phyloP scores from a whole-genome alignment of 306 rosid genomes.

The Malus fusca region DNA sequence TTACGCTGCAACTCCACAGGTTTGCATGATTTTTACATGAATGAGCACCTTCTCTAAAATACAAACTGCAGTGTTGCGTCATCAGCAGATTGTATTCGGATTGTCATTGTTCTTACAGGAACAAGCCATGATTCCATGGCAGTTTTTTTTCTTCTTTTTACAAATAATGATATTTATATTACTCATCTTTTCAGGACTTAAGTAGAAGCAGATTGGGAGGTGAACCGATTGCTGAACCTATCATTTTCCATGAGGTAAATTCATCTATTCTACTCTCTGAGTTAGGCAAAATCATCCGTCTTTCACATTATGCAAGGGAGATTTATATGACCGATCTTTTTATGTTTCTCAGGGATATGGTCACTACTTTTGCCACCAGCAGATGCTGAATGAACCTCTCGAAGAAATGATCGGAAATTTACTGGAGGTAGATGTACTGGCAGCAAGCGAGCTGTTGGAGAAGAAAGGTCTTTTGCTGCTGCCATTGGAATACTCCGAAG shows the following conservation, averaged over 20 bases:
- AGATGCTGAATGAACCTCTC: conserved; percentile 63
- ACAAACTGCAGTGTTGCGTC: neutral
- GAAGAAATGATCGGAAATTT: conserved; percentile 87
- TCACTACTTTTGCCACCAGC: conserved; percentile 52
- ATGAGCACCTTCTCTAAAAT: neutral
- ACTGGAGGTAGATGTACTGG: conserved; percentile 55
- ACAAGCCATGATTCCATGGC: neutral
- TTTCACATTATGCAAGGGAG: neutral
- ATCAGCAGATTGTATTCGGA: neutral
- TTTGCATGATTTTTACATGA: neutral
- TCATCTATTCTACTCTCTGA: neutral
- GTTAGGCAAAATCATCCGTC: neutral
- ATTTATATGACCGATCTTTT: neutral
- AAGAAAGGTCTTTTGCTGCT: conserved; percentile 57
- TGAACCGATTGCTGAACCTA: conserved; percentile 48
- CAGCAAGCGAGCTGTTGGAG: conserved; percentile 59
- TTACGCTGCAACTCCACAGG: neutral
- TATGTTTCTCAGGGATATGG: conserved; percentile 64
- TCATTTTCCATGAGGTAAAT: conserved; percentile 71
- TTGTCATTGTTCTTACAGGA: neutral
- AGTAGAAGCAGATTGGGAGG: conserved; percentile 56
- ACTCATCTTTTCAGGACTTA: conserved; percentile 47
- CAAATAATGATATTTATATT: neutral
- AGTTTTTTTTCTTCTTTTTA: neutral
- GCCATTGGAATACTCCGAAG: conserved; percentile 51